A percentile compares a stretch with the other conserved stretches of the same genome.
phyloP scores from a whole-genome alignment of 2,329 filamentous ascomycete genomes.

The Chrysoporthe puriensis region DNA sequence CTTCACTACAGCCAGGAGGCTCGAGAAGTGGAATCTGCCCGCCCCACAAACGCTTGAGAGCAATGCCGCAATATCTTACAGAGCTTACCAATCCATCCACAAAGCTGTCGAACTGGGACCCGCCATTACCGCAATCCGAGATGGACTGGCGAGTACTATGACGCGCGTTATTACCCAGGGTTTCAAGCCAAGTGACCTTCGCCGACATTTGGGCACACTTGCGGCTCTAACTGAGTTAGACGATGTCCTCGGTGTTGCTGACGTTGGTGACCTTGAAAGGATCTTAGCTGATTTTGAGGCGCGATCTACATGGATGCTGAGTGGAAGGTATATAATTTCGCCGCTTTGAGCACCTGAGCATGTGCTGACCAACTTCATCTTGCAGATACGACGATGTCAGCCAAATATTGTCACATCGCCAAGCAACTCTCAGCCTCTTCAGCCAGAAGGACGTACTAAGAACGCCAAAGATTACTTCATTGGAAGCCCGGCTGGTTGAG shows the following conservation, averaged over 20 bases:
- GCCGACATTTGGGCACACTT: slow-evolving; percentile 62
- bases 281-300: slow-evolving; percentile 66
- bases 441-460: slow-evolving; percentile 70
- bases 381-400: slow-evolving; percentile 76
- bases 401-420: slow-evolving; percentile 79
- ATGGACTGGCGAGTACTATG: slow-evolving; percentile 66
- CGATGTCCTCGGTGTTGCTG: slow-evolving; percentile 69
- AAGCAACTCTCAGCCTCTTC: slow-evolving; percentile 80
- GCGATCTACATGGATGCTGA: slow-evolving; percentile 79
- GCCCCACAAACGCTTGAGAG: slow-evolving; percentile 66
- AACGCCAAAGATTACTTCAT: slow-evolving; percentile 62
- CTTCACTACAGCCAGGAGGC: slow-evolving; percentile 76
- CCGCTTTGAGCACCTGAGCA: background rate
- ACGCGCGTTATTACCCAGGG: slow-evolving; percentile 54
- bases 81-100: slow-evolving; percentile 78
- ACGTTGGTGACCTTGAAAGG: slow-evolving; percentile 62
- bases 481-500: slow-evolving; percentile 71
- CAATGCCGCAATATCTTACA: slow-evolving; percentile 74
- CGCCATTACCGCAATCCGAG: slow-evolving; percentile 63
- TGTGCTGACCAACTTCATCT: slow-evolving; percentile 34
- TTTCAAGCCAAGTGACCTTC: slow-evolving; percentile 54
- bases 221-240: slow-evolving; percentile 81
- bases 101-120: slow-evolving; percentile 60
- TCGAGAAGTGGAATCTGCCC: slow-evolving; percentile 92
- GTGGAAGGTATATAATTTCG: slow-evolving; percentile 65